Percentiles rank a stretch among this genome's conserved stretches.
phyloP scores from a whole-genome alignment of 768 basidiomycete genomes.

The Crepidotus variabilis region DNA sequence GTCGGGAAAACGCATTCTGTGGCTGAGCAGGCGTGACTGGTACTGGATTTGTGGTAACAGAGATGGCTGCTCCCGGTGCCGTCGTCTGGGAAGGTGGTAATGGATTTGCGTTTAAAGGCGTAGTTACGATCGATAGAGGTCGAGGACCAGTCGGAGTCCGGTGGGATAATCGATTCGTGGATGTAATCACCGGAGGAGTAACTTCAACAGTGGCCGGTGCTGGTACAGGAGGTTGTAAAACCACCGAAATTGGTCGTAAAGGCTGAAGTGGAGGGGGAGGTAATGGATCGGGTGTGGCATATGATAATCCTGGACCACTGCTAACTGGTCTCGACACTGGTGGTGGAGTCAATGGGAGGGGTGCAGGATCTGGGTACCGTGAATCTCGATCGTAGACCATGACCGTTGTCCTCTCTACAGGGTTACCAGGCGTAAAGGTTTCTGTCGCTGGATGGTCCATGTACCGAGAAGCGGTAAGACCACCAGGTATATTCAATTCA shows the following conservation, averaged over 20 bases:
- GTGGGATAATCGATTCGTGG: not conserved
- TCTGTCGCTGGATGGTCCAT: slow-evolving; percentile 11
- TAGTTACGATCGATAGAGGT: not conserved
- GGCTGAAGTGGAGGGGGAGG: slow-evolving; percentile 9
- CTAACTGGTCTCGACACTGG: slow-evolving; percentile 10
- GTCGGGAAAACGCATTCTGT: slow-evolving; percentile 2
- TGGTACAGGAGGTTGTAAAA: slow-evolving; percentile 6
- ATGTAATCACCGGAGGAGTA: slow-evolving; percentile 1
- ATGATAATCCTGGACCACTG: slow-evolving; percentile 15
- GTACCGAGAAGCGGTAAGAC: slow-evolving; percentile 14
- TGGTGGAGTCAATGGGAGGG: slow-evolving; percentile 4
- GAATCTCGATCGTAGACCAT: slow-evolving; percentile 20
- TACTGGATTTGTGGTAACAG: not conserved
- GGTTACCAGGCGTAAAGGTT: slow-evolving; percentile 3
- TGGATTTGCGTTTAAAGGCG: not conserved
- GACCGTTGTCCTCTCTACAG: slow-evolving; percentile 22
- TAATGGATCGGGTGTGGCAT: slow-evolving; percentile 10
- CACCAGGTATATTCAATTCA: slow-evolving; percentile 10
- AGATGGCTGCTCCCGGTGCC: not conserved
- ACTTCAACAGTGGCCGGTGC: slow-evolving; percentile 2
- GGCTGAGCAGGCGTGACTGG: not conserved
- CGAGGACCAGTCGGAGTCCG: not conserved
- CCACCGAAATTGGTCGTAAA: slow-evolving; percentile 10
- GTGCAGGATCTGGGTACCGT: slow-evolving; percentile 3
- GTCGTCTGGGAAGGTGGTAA: not conserved